Evolutionary conservation across 2,329 filamentous ascomycete genomes (phyloP).

Genomic region (Fusarium albidum): DNA sequence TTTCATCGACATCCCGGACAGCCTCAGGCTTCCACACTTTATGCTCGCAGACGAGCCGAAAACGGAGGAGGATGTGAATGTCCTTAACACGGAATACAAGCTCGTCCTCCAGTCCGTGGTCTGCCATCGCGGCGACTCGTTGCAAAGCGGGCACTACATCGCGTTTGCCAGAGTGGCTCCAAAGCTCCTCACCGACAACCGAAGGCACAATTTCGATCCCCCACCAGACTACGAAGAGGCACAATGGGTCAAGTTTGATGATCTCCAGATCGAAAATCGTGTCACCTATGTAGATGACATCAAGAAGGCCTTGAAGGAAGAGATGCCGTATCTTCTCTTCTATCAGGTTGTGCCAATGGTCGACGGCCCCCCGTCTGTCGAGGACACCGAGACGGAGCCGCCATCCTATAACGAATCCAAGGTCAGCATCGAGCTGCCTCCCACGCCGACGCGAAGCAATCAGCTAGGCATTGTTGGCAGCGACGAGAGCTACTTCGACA

Average conservation of each 20-base stretch:
- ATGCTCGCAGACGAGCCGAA: conserved; percentile 79
- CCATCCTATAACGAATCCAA: conserved; percentile 67
- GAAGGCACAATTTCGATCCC: conserved; percentile 62
- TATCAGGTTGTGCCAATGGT: conserved; percentile 93
- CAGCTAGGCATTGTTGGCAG: conserved; percentile 24
- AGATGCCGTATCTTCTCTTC: conserved; percentile 94
- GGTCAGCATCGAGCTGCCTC: conserved; percentile 49
- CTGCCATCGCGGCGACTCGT: conserved; percentile 86
- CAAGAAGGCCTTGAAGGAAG: conserved; percentile 78
- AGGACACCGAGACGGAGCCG: conserved; percentile 58
- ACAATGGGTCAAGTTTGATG: conserved; percentile 92
- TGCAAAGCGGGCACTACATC: conserved; percentile 92
- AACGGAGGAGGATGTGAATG: conserved; percentile 63
- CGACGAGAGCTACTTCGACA: conserved; percentile 41
- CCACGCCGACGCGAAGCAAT: conserved; percentile 33
- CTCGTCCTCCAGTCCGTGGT: conserved; percentile 90
- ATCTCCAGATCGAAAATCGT: conserved; percentile 73
- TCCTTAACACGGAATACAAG: conserved; percentile 89
- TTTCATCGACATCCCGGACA: conserved; percentile 86
- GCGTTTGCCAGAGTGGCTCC: conserved; percentile 81
- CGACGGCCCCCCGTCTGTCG: conserved; percentile 65
- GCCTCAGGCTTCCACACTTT: conserved; percentile 86
- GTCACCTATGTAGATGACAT: conserved; percentile 81
- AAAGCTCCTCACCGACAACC: conserved; percentile 67
- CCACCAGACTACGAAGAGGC: conserved; percentile 74